Percentiles rank a stretch among this genome's conserved stretches.
Evolutionary conservation across 2,329 filamentous ascomycete species (phyloP).

Genomic region (Microsporum ferrugineum): DNA sequence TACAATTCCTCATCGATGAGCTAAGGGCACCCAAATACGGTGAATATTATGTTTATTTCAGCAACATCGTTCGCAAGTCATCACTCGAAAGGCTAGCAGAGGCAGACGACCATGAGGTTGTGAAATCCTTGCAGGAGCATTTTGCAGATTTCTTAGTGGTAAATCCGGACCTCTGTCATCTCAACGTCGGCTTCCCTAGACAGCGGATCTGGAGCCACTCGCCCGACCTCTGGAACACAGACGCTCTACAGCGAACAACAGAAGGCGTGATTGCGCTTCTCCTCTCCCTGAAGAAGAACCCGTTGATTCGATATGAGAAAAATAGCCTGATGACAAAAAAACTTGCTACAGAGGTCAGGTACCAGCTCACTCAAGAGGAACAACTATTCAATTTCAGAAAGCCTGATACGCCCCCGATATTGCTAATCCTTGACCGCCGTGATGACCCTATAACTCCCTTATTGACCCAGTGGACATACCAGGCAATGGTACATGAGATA

Average conservation of each 20-base stretch:
- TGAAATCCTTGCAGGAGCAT: constrained; percentile 85
- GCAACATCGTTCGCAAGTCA: constrained; percentile 95
- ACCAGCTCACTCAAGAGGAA: constrained; percentile 89
- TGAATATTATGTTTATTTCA: constrained; percentile 95
- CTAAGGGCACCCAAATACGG: constrained; percentile 92
- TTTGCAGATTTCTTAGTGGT: constrained; percentile 94
- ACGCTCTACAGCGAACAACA: constrained; percentile 72
- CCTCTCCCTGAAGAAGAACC: constrained; percentile 89
- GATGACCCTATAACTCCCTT: constrained; percentile 92
- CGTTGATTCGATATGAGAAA: constrained; percentile 83
- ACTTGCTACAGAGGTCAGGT: constrained; percentile 80
- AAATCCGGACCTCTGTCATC: constrained; percentile 83
- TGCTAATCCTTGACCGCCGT: constrained; percentile 79
- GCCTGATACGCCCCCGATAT: constrained; percentile 84
- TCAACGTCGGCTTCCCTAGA: constrained; percentile 60
- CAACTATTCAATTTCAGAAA: constrained; percentile 93
- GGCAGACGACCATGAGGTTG: constrained; percentile 94
- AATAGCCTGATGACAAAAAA: constrained; percentile 87
- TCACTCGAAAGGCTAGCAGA: constrained; percentile 87
- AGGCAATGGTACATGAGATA: constrained; percentile 98
- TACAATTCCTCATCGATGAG: constrained; percentile 90
- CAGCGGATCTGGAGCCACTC: constrained; percentile 69
- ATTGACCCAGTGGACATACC: constrained; percentile 96
- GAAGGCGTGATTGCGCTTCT: constrained; percentile 79
- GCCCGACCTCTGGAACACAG: constrained; percentile 82